phyloP scores from a whole-genome alignment of 2,329 filamentous ascomycete genomes.

The Stachybotrys echinatus region DNA sequence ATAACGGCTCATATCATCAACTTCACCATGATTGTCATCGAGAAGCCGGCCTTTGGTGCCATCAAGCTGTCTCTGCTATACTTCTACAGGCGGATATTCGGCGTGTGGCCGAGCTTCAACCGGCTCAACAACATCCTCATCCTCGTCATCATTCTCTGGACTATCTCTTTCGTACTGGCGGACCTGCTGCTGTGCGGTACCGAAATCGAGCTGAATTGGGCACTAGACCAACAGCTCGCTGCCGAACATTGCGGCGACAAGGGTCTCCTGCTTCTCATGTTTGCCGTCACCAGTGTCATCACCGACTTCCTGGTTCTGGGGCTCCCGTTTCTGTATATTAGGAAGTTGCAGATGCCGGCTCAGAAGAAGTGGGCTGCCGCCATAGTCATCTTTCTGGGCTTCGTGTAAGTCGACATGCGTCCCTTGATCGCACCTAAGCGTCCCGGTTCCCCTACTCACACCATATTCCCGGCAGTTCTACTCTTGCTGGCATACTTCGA shows the following conservation, averaged over 20 bases:
- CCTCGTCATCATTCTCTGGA: constrained; percentile 4
- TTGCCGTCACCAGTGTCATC: constrained; percentile 7
- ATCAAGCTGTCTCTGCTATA: constrained; percentile 9
- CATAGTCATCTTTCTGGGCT: constrained; percentile 4
- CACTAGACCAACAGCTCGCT: constrained; percentile 1
- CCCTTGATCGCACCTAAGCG: too few relatives aligned
- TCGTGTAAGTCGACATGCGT: constrained; percentile 4
- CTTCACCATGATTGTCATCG: constrained; percentile 7
- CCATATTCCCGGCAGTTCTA: too few relatives aligned
- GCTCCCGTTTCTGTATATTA: constrained; percentile 3
- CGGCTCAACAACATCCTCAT: constrained; percentile 4
- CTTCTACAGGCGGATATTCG: constrained; percentile 8
- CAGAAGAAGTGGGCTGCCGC: constrained; percentile 6
- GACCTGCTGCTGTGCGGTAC: constrained; percentile 5
- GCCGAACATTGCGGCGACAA: constrained; percentile 5
- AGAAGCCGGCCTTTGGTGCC: constrained; percentile 7
- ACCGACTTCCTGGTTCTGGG: constrained; percentile 5
- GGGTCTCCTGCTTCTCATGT: constrained; percentile 7
- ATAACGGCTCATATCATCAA: constrained; percentile 4
- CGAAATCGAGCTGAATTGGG: constrained; percentile 2
- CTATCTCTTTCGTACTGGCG: constrained; percentile 2
- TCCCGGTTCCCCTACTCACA: too few relatives aligned
- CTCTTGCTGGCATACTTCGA: constrained; percentile 4
- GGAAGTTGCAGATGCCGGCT: constrained; percentile 6
- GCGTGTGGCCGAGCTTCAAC: constrained; percentile 4